phyloP scores from a whole-genome alignment of 1,284 basidiomycete genomes.

The Retiboletus fuscus region DNA sequence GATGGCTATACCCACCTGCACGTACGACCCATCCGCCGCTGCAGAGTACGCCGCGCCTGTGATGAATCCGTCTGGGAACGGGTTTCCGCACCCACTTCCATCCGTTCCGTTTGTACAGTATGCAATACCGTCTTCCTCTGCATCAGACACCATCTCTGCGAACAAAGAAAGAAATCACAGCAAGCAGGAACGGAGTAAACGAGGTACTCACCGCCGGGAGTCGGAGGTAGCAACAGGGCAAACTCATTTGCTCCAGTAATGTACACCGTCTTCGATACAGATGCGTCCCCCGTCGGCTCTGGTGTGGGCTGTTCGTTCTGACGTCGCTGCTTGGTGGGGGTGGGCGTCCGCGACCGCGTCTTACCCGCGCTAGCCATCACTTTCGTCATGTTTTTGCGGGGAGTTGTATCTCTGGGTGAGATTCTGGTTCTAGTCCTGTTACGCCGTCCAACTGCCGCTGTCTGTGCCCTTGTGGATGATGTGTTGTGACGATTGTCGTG shows the following conservation, averaged over 20 bases:
- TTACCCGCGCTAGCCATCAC: not conserved
- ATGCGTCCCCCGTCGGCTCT: conserved; percentile 57
- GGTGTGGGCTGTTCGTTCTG: conserved; percentile 57
- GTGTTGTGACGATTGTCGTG: conserved; percentile 14
- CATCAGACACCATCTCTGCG: too few relatives aligned
- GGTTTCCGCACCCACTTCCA: conserved; percentile 46
- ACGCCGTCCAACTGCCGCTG: not conserved
- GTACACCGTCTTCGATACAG: conserved; percentile 56
- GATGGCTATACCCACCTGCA: conserved; percentile 52
- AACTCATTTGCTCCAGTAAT: conserved; percentile 52
- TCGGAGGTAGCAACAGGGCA: conserved; percentile 45
- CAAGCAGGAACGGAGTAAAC: too few relatives aligned
- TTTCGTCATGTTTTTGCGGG: not conserved
- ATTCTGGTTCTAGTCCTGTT: conserved; percentile 8
- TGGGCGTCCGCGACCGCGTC: conserved; percentile 16
- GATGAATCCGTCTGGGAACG: conserved; percentile 56
- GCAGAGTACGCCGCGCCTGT: conserved; percentile 53
- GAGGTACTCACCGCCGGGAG: conserved; percentile 30
- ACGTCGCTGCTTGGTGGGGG: conserved; percentile 38
- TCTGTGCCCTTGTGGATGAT: conserved; percentile 3
- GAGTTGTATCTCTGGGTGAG: not conserved
- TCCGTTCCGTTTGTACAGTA: conserved; percentile 52
- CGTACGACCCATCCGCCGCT: conserved; percentile 56
- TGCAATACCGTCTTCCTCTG: too few relatives aligned
- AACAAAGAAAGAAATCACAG: too few relatives aligned